These are phyloP conservation scores for Agarophyton chilense DNA, from an alignment of 23 red algal species.

Conservation along the genomic window DNA sequence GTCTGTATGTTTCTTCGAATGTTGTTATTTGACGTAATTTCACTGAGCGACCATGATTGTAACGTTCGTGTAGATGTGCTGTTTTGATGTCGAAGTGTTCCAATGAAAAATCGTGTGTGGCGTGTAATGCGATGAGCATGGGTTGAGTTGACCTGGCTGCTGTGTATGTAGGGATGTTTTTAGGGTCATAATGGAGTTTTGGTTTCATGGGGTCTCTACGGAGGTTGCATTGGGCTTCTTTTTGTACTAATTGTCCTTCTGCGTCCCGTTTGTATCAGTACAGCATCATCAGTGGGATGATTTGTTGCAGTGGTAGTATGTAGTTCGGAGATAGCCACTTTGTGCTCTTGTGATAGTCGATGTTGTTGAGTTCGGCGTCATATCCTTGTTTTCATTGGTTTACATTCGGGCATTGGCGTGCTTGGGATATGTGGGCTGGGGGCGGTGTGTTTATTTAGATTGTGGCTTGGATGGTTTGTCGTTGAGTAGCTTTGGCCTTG, in stretches of 20 bases:
- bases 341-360: too few relatives aligned
- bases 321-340: too few relatives aligned
- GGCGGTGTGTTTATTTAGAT: too few relatives aligned
- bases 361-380: too few relatives aligned
- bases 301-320: too few relatives aligned
- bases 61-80: slow-evolving; percentile 14
- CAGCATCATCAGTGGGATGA: slow-evolving; percentile 11
- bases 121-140: neutral
- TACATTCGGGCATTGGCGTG: too few relatives aligned
- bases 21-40: neutral
- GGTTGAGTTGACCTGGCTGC: neutral
- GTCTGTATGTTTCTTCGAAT: neutral
- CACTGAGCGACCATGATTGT: neutral
- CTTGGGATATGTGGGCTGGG: too few relatives aligned
- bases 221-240: neutral
- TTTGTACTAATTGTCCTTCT: neutral
- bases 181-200: neutral
- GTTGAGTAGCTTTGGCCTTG: too few relatives aligned
- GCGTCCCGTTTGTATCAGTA: slow-evolving; percentile 10
- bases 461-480: too few relatives aligned
- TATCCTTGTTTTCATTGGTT: too few relatives aligned
- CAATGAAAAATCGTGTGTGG: neutral
- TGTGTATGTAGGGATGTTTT: neutral
- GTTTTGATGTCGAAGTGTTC: slow-evolving; percentile 35
- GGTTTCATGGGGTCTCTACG: neutral